Evolutionary conservation across 179 eudicot species (phyloP), one percentile per base, ranked within the genome.

Genomic region (Patellifolia procumbens): DNA sequence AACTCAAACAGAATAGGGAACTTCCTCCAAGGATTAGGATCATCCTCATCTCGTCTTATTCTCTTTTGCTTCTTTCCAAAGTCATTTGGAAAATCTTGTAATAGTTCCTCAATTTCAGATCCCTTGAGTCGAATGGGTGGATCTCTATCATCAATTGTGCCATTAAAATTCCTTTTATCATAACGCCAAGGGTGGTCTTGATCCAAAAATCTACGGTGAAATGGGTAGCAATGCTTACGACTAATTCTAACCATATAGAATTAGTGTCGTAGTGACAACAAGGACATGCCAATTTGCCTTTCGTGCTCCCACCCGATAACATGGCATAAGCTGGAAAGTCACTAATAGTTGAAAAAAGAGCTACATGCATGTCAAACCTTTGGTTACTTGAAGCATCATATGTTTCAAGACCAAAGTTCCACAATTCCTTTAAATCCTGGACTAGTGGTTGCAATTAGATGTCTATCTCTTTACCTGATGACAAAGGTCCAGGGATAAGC

Each of bases 301-400:
- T 77, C 0, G 60, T 60, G 11, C 70, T 61, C 37, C n/a, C 59
- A 7, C 80, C 62, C 1, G 69, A 77, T 31, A 60, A 29, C 58
- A 69, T 77, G 29, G 68, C 70, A 45, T 77, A 77, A 2, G 51
- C 60, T 1, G 80, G 68, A 69, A 77, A 68, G 59, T 77, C 80
- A 68, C 37, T 76, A 28, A 68, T 68, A 4, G 69, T 67, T 2
- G 49, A 51, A 20, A 76, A 29, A 17, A 76, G 5, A 8, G 66
- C 66, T 19, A 45, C 62, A 56, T 39, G 79, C 66, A 76, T 67
- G 4, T 24, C 19, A 24, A 77, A 70, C 4, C 45, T 26, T 10
- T 37, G 2, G 3, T 46, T 55, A 11, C 9, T 69, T 0, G 17
- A 24, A 16, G 60, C 75, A 61, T 77, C 69, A 59, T 26, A 59